Conservation (phyloP, 2,329 filamentous ascomycete species). For the Cadophora sp. region DNA sequence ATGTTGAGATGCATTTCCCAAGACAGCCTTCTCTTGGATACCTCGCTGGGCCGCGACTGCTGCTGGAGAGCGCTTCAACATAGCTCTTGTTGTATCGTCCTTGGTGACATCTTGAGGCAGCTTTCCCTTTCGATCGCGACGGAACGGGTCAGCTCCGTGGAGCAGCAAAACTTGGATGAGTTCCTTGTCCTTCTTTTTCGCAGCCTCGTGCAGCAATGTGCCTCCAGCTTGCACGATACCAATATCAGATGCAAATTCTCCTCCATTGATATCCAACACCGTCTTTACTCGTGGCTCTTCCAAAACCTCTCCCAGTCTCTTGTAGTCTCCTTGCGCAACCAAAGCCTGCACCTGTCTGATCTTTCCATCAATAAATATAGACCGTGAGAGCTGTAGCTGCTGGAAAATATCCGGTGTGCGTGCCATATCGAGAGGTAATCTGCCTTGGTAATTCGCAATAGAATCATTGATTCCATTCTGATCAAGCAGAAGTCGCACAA, state of each 20-base stretch:
- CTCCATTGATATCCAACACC: constrained; percentile 89
- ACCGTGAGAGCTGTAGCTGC: constrained; percentile 87
- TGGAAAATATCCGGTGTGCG: constrained; percentile 96
- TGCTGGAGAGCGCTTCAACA: constrained; percentile 92
- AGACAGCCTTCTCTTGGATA: constrained; percentile 95
- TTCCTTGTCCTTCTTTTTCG: constrained; percentile 83
- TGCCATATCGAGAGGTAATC: constrained; percentile 85
- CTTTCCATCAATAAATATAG: constrained; percentile 87
- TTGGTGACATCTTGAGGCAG: constrained; percentile 96
- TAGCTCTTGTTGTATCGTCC: constrained; percentile 85
- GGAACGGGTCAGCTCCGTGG: constrained; percentile 95
- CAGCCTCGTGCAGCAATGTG: constrained; percentile 91
- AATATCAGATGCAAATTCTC: constrained; percentile 84
- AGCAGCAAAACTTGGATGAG: constrained; percentile 90
- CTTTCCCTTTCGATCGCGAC: constrained; percentile 92
- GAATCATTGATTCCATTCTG: constrained; percentile 88
- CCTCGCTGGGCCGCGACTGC: constrained; percentile 92
- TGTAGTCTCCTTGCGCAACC: constrained; percentile 76
- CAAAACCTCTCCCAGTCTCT: constrained; percentile 77
- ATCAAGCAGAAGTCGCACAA: constrained; percentile 85
- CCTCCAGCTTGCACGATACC: constrained; percentile 83
- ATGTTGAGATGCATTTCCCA: constrained; percentile 70
- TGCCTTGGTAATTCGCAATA: constrained; percentile 82
- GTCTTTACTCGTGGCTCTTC: constrained; percentile 87
- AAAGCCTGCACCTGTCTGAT: constrained; percentile 84